Conservation (phyloP, 805 yeast species). For the Kazachstania psychrophila region DNA sequence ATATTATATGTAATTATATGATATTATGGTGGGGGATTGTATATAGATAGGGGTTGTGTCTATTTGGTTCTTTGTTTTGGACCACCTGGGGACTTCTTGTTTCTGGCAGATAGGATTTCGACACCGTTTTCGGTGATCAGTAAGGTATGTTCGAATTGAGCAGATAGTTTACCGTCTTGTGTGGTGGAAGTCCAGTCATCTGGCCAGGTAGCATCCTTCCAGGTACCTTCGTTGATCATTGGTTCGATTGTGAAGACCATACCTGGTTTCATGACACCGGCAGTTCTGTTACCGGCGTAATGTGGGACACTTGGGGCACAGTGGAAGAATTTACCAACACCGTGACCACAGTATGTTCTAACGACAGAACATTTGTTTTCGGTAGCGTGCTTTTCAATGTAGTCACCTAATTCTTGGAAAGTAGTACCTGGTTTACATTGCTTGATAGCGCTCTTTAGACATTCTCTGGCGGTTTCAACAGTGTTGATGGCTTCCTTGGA, state of each 20-base stretch:
- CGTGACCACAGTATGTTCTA: slow-evolving; percentile 89
- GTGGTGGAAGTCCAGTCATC: slow-evolving; percentile 96
- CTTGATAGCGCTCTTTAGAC: slow-evolving; percentile 73
- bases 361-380: slow-evolving; percentile 78
- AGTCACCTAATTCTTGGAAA: slow-evolving; percentile 77
- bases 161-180: slow-evolving; percentile 79
- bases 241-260: slow-evolving; percentile 97
- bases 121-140: slow-evolving; percentile 89
- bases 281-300: slow-evolving; percentile 84
- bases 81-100: slow-evolving; percentile 82
- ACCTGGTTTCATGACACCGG: slow-evolving; percentile 92
- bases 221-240: slow-evolving; percentile 82
- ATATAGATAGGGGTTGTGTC: too few species aligned
- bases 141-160: slow-evolving; percentile 92
- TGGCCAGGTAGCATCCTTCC: slow-evolving; percentile 84
- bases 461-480: slow-evolving; percentile 86
- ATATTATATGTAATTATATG: not conserved
- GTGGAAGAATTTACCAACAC: slow-evolving; percentile 80
- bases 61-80: slow-evolving; percentile 47
- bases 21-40: not conserved
- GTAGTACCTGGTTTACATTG: slow-evolving; percentile 86
- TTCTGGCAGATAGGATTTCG: slow-evolving; percentile 80
- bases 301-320: slow-evolving; percentile 90
- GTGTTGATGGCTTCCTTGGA: slow-evolving; percentile 70
- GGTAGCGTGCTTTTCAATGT: slow-evolving; percentile 79